phyloP scores from a whole-genome alignment of 2,329 filamentous ascomycete genomes.

The Hypoxylon rubiginosum region DNA sequence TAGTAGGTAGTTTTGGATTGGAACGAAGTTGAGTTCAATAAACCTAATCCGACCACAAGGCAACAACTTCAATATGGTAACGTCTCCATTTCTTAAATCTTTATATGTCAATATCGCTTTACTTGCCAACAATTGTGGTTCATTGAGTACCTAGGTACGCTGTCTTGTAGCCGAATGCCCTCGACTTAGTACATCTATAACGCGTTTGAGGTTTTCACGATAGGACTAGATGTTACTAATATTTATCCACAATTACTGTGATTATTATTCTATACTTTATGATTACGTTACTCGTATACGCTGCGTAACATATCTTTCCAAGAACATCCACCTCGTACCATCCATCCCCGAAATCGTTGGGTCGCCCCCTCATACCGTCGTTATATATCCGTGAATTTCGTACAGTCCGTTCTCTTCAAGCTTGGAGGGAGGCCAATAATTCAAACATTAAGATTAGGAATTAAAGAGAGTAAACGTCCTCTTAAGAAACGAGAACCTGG shows the following conservation, averaged over 20 bases:
- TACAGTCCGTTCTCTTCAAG: not conserved
- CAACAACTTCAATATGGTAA: too few species aligned
- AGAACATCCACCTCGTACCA: not conserved
- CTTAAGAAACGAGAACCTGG: constrained; percentile 34
- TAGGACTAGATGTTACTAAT: not conserved
- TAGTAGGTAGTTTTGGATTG: too few species aligned
- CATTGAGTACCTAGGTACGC: too few species aligned
- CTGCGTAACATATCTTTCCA: not conserved
- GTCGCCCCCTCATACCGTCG: constrained; percentile 1
- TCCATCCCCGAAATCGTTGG: not conserved
- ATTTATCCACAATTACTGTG: not conserved
- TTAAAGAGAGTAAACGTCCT: not conserved
- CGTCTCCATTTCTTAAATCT: too few species aligned
- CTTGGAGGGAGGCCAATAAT: constrained; percentile 3
- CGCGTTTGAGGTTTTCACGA: not conserved
- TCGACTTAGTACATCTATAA: not conserved
- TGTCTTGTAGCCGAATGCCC: too few species aligned
- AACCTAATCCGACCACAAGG: too few species aligned
- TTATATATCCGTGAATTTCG: constrained; percentile 43
- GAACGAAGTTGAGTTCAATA: too few species aligned
- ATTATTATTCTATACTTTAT: not conserved
- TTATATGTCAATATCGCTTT: too few species aligned
- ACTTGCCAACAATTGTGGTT: too few species aligned
- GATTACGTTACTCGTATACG: not conserved
- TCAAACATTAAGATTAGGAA: constrained; percentile 26